Evolutionary conservation across 1,139 yeast species (phyloP), one percentile per base, ranked within the genome.

Genomic region (Suhomyces bribrorum): DNA sequence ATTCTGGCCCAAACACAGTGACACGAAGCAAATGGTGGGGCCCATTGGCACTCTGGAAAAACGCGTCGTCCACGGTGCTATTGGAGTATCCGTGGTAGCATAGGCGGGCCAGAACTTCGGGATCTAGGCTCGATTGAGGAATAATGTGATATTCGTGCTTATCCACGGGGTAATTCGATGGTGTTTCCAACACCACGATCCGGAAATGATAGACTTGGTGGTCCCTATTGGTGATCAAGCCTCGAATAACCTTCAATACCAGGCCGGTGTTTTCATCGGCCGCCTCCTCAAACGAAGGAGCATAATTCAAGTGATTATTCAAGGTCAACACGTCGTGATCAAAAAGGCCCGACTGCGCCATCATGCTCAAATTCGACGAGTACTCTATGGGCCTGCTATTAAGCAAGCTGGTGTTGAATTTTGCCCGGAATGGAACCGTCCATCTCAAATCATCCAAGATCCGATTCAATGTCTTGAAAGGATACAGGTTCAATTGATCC

Each of bases 381-480:
- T 72, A 72, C 12, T 58, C 65, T 27, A 69, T 52, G 1, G 77
- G 73, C 34, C 53, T 57, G 24, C 53, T 35, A 34, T 52, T 54
- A 28, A 72, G 54, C 16, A 70, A 49, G 39, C 67, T 57, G 29
- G 37, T 37, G 15, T 50, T 48, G 34, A 49, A 47, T 22, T 50
- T 52, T 7, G 45, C 40, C 36, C 49, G 53, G 38, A 50, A 58
- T 7, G 67, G 61, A 31, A 63, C 34, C 40, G 73, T 53, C 72
- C 75, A 73, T 48, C 75, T 66, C 29, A 83, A 56, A 52, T 84
- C 92, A 53, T 83, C 88, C 20, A 83, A 49, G 22, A 84, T 67
- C 37, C 92, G 64, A 49, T 83, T 83, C 18, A 82, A 62, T 0
- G 90, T 82, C 52, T 84, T 84, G 59, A 77, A 80, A 5, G 79